A percentile compares a stretch with the other conserved stretches of the same genome.
phyloP scores from a whole-genome alignment of 345 rosid species.

The Melaleuca alternifolia region DNA sequence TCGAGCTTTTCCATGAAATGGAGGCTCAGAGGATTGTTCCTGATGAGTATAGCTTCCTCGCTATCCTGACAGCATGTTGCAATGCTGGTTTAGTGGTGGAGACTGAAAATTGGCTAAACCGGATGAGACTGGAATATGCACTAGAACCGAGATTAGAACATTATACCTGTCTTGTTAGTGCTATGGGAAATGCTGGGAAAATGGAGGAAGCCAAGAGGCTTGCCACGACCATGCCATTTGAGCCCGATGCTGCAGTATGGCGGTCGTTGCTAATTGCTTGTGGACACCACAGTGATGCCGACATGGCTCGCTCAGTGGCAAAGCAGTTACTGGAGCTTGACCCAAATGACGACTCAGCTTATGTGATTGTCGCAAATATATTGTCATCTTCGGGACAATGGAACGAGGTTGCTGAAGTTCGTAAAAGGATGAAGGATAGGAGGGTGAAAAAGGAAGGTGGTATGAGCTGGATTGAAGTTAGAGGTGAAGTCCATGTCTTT shows the following conservation, averaged over 20 bases:
- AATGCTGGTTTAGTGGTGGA: slow-evolving; percentile 19
- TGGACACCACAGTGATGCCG: slow-evolving; percentile 13
- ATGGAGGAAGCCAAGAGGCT: slow-evolving; percentile 25
- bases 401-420: slow-evolving; percentile 23
- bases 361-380: slow-evolving; percentile 18
- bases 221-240: slow-evolving; percentile 22
- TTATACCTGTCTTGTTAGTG: slow-evolving; percentile 25
- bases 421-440: slow-evolving; percentile 22
- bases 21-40: slow-evolving; percentile 15
- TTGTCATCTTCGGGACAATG: slow-evolving; percentile 20
- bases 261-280: slow-evolving; percentile 23
- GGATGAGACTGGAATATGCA: slow-evolving; percentile 15
- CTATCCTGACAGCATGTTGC: slow-evolving; percentile 22
- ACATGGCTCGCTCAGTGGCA: slow-evolving; percentile 17
- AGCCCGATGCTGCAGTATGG: slow-evolving; percentile 42
- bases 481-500: slow-evolving; percentile 36
- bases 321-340: slow-evolving; percentile 17
- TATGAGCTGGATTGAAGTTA: slow-evolving; percentile 37
- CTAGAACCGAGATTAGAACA: slow-evolving; percentile 33
- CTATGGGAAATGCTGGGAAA: slow-evolving; percentile 21
- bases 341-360: slow-evolving; percentile 26
- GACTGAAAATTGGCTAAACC: slow-evolving; percentile 22
- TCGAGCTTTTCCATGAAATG: slow-evolving; percentile 21
- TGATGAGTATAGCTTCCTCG: slow-evolving; percentile 30
- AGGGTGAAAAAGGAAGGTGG: slow-evolving; percentile 32